phyloP scores from a whole-genome alignment of 257 asterid genomes.

The Solanum virginianum region DNA sequence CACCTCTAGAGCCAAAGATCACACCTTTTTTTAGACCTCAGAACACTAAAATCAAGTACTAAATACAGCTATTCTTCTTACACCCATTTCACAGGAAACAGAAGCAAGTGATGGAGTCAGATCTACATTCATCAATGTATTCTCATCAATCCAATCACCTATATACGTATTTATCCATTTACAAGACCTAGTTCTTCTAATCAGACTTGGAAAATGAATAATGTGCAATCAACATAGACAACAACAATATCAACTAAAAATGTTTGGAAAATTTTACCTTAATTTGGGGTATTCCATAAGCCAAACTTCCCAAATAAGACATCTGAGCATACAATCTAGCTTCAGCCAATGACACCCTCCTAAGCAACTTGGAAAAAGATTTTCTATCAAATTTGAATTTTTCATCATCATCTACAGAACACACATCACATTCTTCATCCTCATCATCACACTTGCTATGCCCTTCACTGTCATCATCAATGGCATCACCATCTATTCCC shows the following conservation, averaged over 20 bases:
- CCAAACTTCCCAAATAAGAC: slow-evolving; percentile 79
- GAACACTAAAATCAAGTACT: background rate
- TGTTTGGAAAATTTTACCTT: slow-evolving; percentile 35
- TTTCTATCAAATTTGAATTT: slow-evolving; percentile 45
- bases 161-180: background rate
- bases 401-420: slow-evolving; percentile 36
- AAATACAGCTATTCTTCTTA: background rate
- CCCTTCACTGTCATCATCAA: background rate
- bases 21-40: background rate
- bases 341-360: slow-evolving; percentile 66
- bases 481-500: background rate
- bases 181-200: background rate
- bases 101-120: background rate
- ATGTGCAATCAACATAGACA: background rate
- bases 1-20: background rate
- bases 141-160: background rate
- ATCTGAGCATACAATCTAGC: slow-evolving; percentile 69
- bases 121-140: background rate
- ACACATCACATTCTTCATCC: slow-evolving; percentile 35
- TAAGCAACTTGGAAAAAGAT: slow-evolving; percentile 67
- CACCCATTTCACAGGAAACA: background rate
- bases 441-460: slow-evolving; percentile 6
- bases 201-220: background rate
- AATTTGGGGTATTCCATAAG: slow-evolving; percentile 72
- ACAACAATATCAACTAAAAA: background rate